These are phyloP conservation scores for Ustilago trichophora DNA, from an alignment of 1,284 basidiomycete species.

Conservation along the genomic window DNA sequence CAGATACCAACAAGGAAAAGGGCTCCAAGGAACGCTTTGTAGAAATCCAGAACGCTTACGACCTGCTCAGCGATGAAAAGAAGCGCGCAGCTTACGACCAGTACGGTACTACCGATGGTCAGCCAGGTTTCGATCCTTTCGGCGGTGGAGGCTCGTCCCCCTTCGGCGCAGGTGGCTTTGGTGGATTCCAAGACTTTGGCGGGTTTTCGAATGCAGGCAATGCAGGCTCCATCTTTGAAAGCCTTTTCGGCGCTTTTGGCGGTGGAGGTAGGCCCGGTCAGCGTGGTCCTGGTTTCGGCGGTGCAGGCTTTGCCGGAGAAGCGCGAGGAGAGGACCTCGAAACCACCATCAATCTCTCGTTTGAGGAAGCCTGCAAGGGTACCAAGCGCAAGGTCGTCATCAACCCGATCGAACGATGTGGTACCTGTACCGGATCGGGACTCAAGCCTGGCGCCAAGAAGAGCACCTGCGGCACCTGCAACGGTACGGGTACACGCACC, in stretches of 20 bases:
- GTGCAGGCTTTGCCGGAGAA: conserved; percentile 68
- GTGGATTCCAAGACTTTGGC: conserved; percentile 68
- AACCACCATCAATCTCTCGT: conserved; percentile 78
- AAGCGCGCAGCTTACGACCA: conserved; percentile 92
- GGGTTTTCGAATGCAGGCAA: conserved; percentile 70
- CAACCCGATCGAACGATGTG: conserved; percentile 84
- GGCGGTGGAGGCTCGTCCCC: conserved; percentile 69
- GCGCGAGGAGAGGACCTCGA: conserved; percentile 86
- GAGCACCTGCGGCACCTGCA: conserved; percentile 80
- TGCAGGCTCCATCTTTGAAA: conserved; percentile 76
- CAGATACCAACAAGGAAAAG: conserved; percentile 94
- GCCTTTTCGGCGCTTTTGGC: conserved; percentile 77
- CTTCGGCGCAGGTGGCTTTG: conserved; percentile 76
- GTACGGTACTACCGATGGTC: conserved; percentile 91
- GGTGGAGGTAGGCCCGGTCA: conserved; percentile 55
- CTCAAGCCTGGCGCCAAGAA: conserved; percentile 87
- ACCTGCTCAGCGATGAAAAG: conserved; percentile 86
- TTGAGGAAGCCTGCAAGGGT: conserved; percentile 93
- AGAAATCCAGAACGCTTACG: conserved; percentile 96
- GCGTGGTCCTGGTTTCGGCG: conserved; percentile 66
- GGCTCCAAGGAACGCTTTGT: conserved; percentile 90
- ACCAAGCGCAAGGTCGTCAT: conserved; percentile 80
- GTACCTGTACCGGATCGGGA: conserved; percentile 84
- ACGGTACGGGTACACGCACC: conserved; percentile 86
- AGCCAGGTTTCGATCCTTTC: conserved; percentile 85